Base-by-base conservation (phyloP, 1,139 yeast genomes). In the Yarrowia galli region DNA sequence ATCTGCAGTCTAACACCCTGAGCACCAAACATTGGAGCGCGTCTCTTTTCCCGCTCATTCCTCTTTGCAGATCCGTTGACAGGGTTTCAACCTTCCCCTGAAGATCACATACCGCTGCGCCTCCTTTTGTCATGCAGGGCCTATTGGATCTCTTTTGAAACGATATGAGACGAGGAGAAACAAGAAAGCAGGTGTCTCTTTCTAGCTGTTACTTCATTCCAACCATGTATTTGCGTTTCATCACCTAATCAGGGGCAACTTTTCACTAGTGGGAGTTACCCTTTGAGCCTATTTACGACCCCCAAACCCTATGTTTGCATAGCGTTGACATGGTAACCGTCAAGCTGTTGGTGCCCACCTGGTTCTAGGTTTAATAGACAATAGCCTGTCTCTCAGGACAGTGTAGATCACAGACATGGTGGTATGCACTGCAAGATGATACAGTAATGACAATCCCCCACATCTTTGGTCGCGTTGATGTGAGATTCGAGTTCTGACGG, bases 1-100 rank as follows among this genome's bases (percentile, higher is more conserved):
- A 53, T 53, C 58, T 53, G 43, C 43, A 22, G 7, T 3, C 45
- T 15, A 20, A 36, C 16, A 53, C 58, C 58, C 58, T 53, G 43
- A 22, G 22, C 36, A 12, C 25, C 45, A 42, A 42, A 42, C 45
- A 42, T 20, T 20, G 13, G n/a, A 20, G n/a, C 58, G 43, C 36
- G 46, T 54, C 61, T 8, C 46, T 22, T 25, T 54, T 40, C 36
- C 61, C 46, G 61, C 46, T 40, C 61, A 54, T 54, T 54, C 61
- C 46, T 54, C 61, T 54, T n/a, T 54, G 61, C 46, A 54, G 61
- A 54, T 54, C 61, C 20, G 36, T n/a, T 10, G 46, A 40, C 46
- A 54, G 46, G 64, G 64, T 58, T 43, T 5, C 45, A 58, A 58
- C 51, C 51, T 58, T 58, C 64, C 64, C 64, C 64, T 58, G 64